These are phyloP conservation scores for Podila minutissima DNA, from an alignment of 192 early-diverging fungal genomes.

Conservation along the genomic window DNA sequence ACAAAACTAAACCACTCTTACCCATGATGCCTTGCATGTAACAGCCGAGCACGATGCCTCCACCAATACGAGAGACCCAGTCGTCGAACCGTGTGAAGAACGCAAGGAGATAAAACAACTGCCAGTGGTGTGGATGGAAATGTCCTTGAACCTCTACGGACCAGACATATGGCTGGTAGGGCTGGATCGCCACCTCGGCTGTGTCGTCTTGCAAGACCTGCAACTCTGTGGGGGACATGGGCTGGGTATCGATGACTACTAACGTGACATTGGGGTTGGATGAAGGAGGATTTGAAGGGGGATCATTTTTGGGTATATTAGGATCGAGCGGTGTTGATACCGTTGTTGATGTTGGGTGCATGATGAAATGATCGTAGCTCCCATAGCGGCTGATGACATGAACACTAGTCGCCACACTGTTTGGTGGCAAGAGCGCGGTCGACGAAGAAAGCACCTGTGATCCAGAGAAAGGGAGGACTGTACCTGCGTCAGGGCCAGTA, in stretches of 20 bases:
- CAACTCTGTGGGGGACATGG: not conserved
- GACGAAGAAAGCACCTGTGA: not conserved
- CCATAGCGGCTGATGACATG: slow-evolving; percentile 25
- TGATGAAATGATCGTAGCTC: slow-evolving; percentile 24
- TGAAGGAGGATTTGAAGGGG: not conserved
- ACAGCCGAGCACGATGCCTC: slow-evolving; percentile 76
- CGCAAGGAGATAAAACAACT: slow-evolving; percentile 82
- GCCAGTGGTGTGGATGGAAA: slow-evolving; percentile 87
- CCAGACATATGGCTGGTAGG: slow-evolving; percentile 41
- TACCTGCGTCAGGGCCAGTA: slow-evolving; percentile 18
- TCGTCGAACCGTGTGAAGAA: slow-evolving; percentile 83
- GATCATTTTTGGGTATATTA: not conserved
- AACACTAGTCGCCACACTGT: not conserved
- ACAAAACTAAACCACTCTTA: slow-evolving; percentile 18
- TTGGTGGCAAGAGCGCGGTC: not conserved
- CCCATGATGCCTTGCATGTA: slow-evolving; percentile 75
- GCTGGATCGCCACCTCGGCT: slow-evolving; percentile 5
- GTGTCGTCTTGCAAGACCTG: not conserved
- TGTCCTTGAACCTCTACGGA: slow-evolving; percentile 21
- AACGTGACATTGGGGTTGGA: not conserved
- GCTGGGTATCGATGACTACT: not conserved
- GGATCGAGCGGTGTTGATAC: not conserved
- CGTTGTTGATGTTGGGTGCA: not conserved
- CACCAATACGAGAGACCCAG: slow-evolving; percentile 73
- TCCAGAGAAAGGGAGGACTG: slow-evolving; percentile 15